Base-by-base conservation (phyloP, 768 basidiomycete species). In the Suillus fuscotomentosus region DNA sequence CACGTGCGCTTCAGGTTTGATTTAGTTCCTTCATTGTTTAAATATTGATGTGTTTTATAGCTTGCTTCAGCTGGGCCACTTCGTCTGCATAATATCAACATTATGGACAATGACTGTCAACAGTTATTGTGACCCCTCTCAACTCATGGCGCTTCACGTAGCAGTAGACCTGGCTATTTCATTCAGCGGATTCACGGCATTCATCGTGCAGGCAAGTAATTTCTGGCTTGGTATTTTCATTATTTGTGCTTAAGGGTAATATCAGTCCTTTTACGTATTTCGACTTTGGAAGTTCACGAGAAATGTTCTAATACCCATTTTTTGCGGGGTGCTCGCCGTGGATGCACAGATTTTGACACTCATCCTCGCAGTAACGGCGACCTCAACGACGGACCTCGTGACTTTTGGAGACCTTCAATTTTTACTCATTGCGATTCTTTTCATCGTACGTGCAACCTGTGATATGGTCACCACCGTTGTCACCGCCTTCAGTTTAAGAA, bases 61-160 rank as follows among this genome's bases (percentile, higher is more conserved):
- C 13, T 41, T 39, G 14, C 24, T 63, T 39, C 56, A 63, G 11
- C 45, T 57, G n/a, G 63, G 43, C 4, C 56, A 63, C 24, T 45
- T 63, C 36, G 55, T 31, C 27, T 43, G 63, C n/a, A 38, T 45
- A 5, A 48, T 60, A 47, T 60, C 45, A 34, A 43, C 31, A 27
- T 47, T 63, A 11, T 63, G 63, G 63, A 60, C 43, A 20, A 60
- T 63, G 36, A 60, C 63, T 34, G 55, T 63, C 22, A 48, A 11
- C 24, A 31, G 41, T 9, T 63, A 60, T 39, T 57, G 63, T 2
- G 36, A 45, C 20, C 53, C 53, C 20, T 54, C 53, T 24, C 42
- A n/a, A 55, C 43, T 63, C 31, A 43, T 20, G 41, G 54, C 17
- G 9, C 31, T 63, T 41, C 62, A 43, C 11, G 24, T 57, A 43